phyloP scores from a whole-genome alignment of 2,329 filamentous ascomycete species.

The Xylariaceae sp. region DNA sequence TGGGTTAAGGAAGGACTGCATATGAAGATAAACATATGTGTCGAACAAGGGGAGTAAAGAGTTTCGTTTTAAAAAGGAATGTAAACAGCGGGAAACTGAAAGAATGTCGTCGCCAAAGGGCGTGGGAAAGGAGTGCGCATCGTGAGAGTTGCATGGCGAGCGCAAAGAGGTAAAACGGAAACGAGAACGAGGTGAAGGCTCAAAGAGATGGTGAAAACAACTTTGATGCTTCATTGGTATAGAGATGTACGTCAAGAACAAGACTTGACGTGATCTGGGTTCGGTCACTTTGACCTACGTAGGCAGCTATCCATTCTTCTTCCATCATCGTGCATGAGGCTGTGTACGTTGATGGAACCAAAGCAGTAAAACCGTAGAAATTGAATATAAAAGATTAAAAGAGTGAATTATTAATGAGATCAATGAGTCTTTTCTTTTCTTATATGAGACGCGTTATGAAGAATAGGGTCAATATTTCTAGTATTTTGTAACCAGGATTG shows the following conservation, averaged over 20 bases:
- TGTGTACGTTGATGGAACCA: slow-evolving; percentile 27
- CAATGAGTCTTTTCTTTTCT: no score
- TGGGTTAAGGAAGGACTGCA: slow-evolving; percentile 34
- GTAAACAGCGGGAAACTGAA: slow-evolving; percentile 49
- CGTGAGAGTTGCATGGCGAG: slow-evolving; percentile 27
- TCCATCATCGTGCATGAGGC: slow-evolving; percentile 28
- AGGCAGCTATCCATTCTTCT: slow-evolving; percentile 25
- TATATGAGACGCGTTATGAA: no score
- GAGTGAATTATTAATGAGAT: not conserved
- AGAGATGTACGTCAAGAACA: no score
- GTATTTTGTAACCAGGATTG: no score
- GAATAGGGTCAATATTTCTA: no score
- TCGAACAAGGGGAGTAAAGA: not conserved
- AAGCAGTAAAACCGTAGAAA: slow-evolving; percentile 24
- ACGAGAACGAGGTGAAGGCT: not conserved
- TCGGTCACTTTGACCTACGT: slow-evolving; percentile 22
- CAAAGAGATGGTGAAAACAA: no score
- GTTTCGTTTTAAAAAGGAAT: slow-evolving; percentile 38
- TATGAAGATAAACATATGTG: slow-evolving; percentile 31
- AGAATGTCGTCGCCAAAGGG: slow-evolving; percentile 38
- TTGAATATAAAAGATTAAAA: slow-evolving; percentile 10
- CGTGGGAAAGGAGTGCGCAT: slow-evolving; percentile 34
- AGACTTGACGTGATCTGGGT: no score
- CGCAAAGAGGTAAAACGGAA: slow-evolving; percentile 36
- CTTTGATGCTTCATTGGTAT: slow-evolving; percentile 29